A percentile compares a stretch with the other conserved stretches of the same genome.
phyloP scores from a whole-genome alignment of 441 rosid genomes.

The Gossypium gossypioides region DNA sequence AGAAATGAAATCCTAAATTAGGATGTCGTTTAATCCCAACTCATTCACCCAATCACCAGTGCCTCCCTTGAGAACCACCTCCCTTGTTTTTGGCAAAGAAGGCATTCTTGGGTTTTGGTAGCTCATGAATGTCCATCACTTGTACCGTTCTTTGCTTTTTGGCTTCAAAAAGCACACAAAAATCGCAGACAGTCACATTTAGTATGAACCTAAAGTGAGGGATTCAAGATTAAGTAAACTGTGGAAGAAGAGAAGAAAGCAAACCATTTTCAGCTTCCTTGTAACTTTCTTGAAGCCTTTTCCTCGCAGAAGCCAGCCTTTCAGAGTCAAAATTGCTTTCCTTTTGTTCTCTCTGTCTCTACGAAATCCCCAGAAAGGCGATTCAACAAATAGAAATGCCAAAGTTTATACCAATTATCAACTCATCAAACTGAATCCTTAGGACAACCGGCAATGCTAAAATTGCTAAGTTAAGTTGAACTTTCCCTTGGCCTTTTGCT shows the following conservation, averaged over 20 bases:
- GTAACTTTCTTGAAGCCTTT: constrained; percentile 77
- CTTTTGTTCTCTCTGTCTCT: constrained; percentile 68
- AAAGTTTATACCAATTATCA: neutral
- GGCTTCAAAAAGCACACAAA: constrained; percentile 42
- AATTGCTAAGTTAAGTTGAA: neutral
- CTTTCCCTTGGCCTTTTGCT: neutral
- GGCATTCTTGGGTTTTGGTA: constrained; percentile 86
- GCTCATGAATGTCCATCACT: constrained; percentile 95
- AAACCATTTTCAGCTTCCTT: constrained; percentile 85
- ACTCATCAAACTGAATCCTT: neutral
- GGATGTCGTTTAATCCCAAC: constrained; percentile 3
- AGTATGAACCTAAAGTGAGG: neutral
- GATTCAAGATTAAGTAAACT: neutral
- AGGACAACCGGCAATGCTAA: neutral
- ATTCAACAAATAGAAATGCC: neutral
- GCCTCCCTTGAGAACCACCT: constrained; percentile 77
- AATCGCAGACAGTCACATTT: constrained; percentile 10
- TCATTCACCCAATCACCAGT: constrained; percentile 43
- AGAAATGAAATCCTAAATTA: constrained; percentile 2
- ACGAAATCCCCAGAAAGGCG: constrained; percentile 10
- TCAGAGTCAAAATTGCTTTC: constrained; percentile 48
- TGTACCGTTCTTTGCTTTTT: constrained; percentile 93
- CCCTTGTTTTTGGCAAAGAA: constrained; percentile 78
- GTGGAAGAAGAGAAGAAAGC: constrained; percentile 9
- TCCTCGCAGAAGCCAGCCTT: constrained; percentile 62